These are phyloP conservation scores for Massariosphaeria phaeospora DNA, from an alignment of 495 filamentous ascomycete species.

Conservation along the genomic window DNA sequence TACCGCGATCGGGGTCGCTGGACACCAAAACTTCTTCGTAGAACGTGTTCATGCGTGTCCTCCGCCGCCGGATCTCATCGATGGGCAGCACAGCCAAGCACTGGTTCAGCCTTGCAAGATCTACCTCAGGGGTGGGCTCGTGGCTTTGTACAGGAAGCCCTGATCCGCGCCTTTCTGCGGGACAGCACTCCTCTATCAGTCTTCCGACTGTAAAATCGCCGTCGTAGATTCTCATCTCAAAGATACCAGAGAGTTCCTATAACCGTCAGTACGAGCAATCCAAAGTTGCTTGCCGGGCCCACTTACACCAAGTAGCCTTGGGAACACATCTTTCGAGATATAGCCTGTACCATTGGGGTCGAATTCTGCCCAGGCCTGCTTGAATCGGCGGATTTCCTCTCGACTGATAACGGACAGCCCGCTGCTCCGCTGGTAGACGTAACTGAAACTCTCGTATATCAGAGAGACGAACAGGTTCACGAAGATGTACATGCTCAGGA, in stretches of 20 bases:
- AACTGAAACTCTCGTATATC: conserved; percentile 99
- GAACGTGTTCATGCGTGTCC: conserved; percentile 80
- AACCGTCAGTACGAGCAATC: conserved; percentile 6
- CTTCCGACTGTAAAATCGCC: conserved; percentile 75
- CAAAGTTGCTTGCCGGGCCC: neutral
- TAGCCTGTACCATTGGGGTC: conserved; percentile 88
- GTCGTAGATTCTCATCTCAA: conserved; percentile 96
- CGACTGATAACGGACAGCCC: conserved; percentile 76
- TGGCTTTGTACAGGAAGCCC: conserved; percentile 51
- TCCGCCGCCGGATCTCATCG: conserved; percentile 61
- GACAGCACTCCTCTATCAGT: conserved; percentile 76
- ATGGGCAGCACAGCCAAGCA: conserved; percentile 74
- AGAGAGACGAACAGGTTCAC: conserved; percentile 97
- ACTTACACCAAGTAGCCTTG: conserved; percentile 73
- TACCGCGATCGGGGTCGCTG: conserved; percentile 77
- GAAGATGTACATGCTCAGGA: conserved; percentile 99
- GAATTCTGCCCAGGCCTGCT: conserved; percentile 94
- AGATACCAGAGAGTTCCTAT: conserved; percentile 81
- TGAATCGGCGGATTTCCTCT: conserved; percentile 92
- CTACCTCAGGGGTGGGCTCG: conserved; percentile 45
- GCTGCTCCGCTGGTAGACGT: conserved; percentile 95
- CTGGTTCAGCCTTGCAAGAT: conserved; percentile 68
- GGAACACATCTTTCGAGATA: conserved; percentile 88
- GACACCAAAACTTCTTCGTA: conserved; percentile 96
- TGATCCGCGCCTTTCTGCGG: conserved; percentile 40